Evolutionary conservation across 129 eudicot genomes (phyloP).

Genomic region (Pulicaria dysenterica): DNA sequence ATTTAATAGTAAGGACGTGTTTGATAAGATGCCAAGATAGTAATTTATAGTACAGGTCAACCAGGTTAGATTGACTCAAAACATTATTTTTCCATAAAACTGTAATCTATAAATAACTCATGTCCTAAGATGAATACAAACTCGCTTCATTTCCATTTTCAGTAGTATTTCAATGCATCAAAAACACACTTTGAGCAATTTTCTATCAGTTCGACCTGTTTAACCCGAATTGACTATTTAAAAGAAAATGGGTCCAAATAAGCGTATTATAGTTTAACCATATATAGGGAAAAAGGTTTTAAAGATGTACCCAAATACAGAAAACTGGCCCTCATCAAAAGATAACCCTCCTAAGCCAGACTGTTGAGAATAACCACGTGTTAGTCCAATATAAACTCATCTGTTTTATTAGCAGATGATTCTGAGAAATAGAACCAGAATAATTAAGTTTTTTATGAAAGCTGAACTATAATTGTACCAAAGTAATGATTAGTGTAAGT

Average conservation of each 20-base stretch:
- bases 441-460: not conserved
- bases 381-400: conserved; percentile 16
- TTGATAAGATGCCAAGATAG: no score
- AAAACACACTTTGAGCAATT: not conserved
- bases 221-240: not conserved
- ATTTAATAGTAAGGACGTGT: not conserved
- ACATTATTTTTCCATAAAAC: not conserved
- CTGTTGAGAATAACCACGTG: conserved; percentile 49
- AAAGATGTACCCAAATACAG: conserved; percentile 87
- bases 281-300: not conserved
- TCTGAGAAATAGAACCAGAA: not conserved
- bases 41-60: not conserved
- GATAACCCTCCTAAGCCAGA: conserved; percentile 98
- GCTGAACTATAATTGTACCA: not conserved
- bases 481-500: not conserved
- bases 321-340: conserved; percentile 99
- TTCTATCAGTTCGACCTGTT: not conserved
- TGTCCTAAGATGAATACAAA: not conserved
- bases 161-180: not conserved
- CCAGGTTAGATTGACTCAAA: not conserved
- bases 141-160: not conserved
- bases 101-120: not conserved
- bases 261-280: not conserved
- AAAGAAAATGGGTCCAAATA: not conserved
- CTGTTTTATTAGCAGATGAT: not conserved